Evolutionary conservation across 2,329 filamentous ascomycete species (phyloP).

Genomic region (Sclerotinia borealis): DNA sequence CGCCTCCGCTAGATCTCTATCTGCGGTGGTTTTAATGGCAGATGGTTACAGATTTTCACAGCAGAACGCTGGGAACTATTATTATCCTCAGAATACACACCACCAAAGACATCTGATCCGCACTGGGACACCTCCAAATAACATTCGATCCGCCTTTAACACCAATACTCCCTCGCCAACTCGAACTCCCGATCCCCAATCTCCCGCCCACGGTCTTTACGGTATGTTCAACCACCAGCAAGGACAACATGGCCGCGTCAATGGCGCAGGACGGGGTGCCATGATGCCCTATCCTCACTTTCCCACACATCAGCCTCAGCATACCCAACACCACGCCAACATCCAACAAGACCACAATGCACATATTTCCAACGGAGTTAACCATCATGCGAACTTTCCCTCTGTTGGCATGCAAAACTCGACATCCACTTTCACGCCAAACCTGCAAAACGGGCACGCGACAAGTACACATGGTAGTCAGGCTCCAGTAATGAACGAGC

Average conservation of each 20-base stretch:
- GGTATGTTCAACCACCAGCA: conserved; percentile 69
- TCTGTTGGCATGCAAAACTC: conserved; percentile 59
- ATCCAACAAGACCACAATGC: conserved; percentile 53
- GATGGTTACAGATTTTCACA: conserved; percentile 61
- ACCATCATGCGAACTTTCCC: conserved; percentile 56
- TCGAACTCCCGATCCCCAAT: conserved; percentile 45
- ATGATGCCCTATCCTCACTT: conserved; percentile 64
- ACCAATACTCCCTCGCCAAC: conserved; percentile 49
- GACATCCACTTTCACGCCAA: conserved; percentile 49
- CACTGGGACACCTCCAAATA: conserved; percentile 39
- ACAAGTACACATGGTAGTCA: conserved; percentile 44
- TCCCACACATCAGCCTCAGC: conserved; percentile 47
- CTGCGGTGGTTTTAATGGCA: conserved; percentile 51
- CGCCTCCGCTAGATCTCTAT: conserved; percentile 20
- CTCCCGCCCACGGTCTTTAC: conserved; percentile 31
- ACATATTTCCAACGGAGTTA: conserved; percentile 48
- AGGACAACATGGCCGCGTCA: conserved; percentile 70
- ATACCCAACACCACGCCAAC: conserved; percentile 55
- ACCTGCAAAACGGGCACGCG: conserved; percentile 52
- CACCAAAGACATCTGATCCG: conserved; percentile 42
- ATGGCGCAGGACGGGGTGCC: conserved; percentile 57
- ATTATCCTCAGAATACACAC: conserved; percentile 44
- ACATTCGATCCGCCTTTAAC: conserved; percentile 35
- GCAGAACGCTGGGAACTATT: conserved; percentile 52
- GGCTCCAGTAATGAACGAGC: conserved; percentile 51